Evolutionary conservation across 2,329 filamentous ascomycete species (phyloP), one percentile per base, ranked within the genome.

Genomic region (Trichoderma sp.): DNA sequence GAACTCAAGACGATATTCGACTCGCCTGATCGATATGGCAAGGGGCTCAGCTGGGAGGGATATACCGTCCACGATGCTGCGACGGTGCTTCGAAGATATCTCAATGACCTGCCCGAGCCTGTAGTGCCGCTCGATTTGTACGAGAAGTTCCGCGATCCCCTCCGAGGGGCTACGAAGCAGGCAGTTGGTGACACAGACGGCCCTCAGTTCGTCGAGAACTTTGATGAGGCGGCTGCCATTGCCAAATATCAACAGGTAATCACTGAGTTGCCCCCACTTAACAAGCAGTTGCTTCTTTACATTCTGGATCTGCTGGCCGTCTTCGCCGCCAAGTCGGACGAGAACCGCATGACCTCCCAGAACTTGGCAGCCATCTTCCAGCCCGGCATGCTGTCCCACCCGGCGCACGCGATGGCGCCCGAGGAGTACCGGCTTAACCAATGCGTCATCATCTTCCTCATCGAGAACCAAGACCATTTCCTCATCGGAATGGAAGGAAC

Each of bases 11-110:
- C 85, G 30, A 86, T 92, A 3, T 99, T 99, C 78, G 92, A 98
- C 78, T 96, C 94, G 0, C 95, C 95, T 47, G 92, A 96, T 72
- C 86, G 93, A 72, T 99, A 97, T 76, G 95, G 95, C 63, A 99
- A 99, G 78, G 95, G 95, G 17, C 84, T 99, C 28, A 91, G 97
- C 72, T 99, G 95, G 95, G 90, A 92, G 54, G 95, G 95, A 54
- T 99, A 97, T 76, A 99, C 95, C 0, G 95, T 99, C 48, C 95
- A 99, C 78, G 95, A 99, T 83, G 95, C 95, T 28, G 93, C 95
- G 72, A 99, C 98, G 74, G 94, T 99, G 67, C 85, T 99, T 51
- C 89, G 95, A 68, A 88, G 95, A 71, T 99, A 99, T 76, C 88
- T 99, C 68, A 98, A 98, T 77, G 92, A 97, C 74, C 85, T 99